These are phyloP conservation scores for Angomonas desouzai DNA, from an alignment of 208 protist genomes.

Conservation along the genomic window DNA sequence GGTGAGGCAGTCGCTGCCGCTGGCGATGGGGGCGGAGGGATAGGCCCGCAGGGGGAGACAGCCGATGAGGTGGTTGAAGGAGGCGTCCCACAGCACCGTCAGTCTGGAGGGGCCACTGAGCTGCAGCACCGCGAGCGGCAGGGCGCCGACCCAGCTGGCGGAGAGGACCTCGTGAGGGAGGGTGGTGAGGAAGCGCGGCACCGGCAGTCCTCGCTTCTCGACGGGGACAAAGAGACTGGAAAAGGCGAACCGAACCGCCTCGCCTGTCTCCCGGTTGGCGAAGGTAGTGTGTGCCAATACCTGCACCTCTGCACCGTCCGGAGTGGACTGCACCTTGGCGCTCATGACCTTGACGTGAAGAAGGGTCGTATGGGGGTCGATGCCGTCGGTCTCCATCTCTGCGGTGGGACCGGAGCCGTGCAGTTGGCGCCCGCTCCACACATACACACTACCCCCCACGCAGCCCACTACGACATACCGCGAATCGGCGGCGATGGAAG, in stretches of 20 bases:
- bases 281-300: neutral
- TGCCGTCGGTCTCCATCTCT: neutral
- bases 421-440: neutral
- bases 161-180: neutral
- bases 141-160: neutral
- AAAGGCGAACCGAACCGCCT: neutral
- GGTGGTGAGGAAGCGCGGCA: neutral
- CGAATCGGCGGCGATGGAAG: neutral
- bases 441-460: neutral
- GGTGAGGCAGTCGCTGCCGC: neutral
- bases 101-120: neutral
- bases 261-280: neutral
- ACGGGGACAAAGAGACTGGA: neutral
- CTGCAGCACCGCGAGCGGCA: neutral
- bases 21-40: neutral
- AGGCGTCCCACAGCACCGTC: constrained; percentile 23
- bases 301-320: neutral
- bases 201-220: neutral
- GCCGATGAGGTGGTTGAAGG: constrained; percentile 15
- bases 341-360: neutral
- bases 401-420: neutral
- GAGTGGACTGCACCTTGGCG: neutral
- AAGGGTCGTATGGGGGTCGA: neutral
- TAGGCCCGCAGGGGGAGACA: constrained; percentile 11
- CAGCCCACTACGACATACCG: neutral